Evolutionary conservation across 2,329 filamentous ascomycete species (phyloP), one percentile per base, ranked within the genome.

Genomic region (Paecilomyces niveus): DNA sequence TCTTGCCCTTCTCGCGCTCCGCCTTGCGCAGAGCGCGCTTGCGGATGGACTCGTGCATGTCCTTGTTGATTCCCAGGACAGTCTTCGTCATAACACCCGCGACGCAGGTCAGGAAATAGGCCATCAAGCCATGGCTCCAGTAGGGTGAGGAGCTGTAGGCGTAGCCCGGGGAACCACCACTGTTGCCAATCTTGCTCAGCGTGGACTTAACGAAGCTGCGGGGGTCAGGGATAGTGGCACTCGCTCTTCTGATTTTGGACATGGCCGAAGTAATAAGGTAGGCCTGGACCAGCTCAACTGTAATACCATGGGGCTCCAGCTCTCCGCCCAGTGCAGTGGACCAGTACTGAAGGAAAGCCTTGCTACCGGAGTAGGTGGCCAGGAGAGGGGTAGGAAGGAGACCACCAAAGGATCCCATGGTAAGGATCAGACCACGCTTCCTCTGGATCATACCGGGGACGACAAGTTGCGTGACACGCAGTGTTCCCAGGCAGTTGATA

Each of bases 341-440:
- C 94, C 94, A 99, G 71, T 96, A 88, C 77, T 97, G 93, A 54
- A 99, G 83, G 83, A 99, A 99, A 1, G 94, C 93, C 79, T 99
- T 99, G 84, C 89, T 94, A 64, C 94, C 94, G 52, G 90, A 95
- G 82, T 99, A 99, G 2, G 94, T 97, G 11, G 94, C 94, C 52
- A 99, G 84, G 57, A 94, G 86, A 5, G 95, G 92, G 0, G 91
- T 96, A 7, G 94, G 94, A 61, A 94, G 85, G 77, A 95, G 88
- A 65, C 94, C 95, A 62, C 89, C 94, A 72, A 97, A 96, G 10
- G 92, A 97, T 53, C 93, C 94, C 92, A 99, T 97, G 59, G 93
- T 99, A 57, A 99, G 81, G 69, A 99, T 91, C 35, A 99, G 82
- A 24, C 95, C 94, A 58, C 87, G 86, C 77, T 89, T 91, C 68